These are phyloP conservation scores for Colletotrichum brevisporum DNA, from an alignment of 2,329 filamentous ascomycete species.

Conservation along the genomic window DNA sequence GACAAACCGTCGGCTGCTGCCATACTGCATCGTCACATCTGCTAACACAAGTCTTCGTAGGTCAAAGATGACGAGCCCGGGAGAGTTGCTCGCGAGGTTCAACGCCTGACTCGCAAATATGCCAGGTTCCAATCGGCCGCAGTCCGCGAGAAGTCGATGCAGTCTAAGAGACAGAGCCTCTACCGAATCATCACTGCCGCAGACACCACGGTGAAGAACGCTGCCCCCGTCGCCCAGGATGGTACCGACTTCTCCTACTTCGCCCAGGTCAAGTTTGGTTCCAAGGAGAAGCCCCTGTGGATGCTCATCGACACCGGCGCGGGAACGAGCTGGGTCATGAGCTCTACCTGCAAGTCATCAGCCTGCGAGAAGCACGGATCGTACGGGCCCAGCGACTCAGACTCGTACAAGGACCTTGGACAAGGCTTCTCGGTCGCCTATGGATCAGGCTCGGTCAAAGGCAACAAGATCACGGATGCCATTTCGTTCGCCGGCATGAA, in stretches of 20 bases:
- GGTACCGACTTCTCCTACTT: constrained; percentile 78
- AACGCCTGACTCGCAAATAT: constrained; percentile 58
- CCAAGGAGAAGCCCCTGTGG: constrained; percentile 66
- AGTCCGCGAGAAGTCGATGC: constrained; percentile 20
- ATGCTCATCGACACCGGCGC: constrained; percentile 78
- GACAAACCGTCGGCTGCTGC: too few relatives aligned
- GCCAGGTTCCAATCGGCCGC: constrained; percentile 46
- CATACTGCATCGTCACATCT: neutral
- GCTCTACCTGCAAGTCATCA: constrained; percentile 73
- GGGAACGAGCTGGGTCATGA: constrained; percentile 88
- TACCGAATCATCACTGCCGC: constrained; percentile 64
- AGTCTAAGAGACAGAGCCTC: constrained; percentile 57
- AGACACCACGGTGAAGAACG: constrained; percentile 61
- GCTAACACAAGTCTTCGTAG: constrained; percentile 44
- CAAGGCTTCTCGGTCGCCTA: constrained; percentile 78
- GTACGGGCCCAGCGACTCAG: constrained; percentile 77
- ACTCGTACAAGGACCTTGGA: constrained; percentile 67
- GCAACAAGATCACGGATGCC: constrained; percentile 75
- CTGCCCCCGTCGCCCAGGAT: constrained; percentile 72
- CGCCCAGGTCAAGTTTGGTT: constrained; percentile 69
- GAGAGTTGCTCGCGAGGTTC: constrained; percentile 55
- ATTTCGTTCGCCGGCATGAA: constrained; percentile 76
- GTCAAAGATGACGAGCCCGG: constrained; percentile 49
- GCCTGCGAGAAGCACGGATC: constrained; percentile 79
- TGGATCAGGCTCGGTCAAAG: constrained; percentile 81